Evolutionary conservation across 2,329 filamentous ascomycete genomes (phyloP), one percentile per base, ranked within the genome.

Genomic region (Periconia digitata): DNA sequence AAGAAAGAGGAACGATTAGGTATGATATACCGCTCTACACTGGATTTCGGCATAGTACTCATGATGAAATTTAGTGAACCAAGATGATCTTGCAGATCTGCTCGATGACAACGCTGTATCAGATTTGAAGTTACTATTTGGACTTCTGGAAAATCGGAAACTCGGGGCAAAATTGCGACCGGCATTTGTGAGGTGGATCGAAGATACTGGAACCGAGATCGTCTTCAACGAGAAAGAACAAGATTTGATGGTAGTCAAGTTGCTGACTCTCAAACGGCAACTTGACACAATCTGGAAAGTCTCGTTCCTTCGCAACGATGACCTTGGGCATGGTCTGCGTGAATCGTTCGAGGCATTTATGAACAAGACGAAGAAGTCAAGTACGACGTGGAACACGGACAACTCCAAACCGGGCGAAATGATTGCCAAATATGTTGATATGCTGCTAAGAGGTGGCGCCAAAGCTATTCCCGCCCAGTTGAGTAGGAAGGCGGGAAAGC

Each of bases 391-490:
- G 82, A 84, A 85, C 43, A 90, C 89, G 0, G 87, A 91, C 47
- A 95, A 92, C 47, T 90, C 91, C 16, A 97, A 95, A 77, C 90
- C 95, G 13, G 94, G 92, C 42, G 94, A 99, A 75, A 96, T 97
- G 92, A 95, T 96, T 59, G 95, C 94, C 23, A 97, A 96, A 72
- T 92, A 97, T 62, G 88, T 99, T 53, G 94, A 99, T 71, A 80
- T 88, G 74, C 78, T 99, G 17, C 80, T 99, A 24, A 85, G 91
- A 46, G 90, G 90, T 42, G 95, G 94, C 1, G 79, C 92, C 40
- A 97, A 95, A 70, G 86, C 87, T 0, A 81, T 95, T 8, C 90
- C 89, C 1, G 80, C 84, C 38, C 81, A 83, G 18, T 76, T 92
- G 8, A 76, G 85, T 1, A 83, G 85, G 1, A 62, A 63, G 57